phyloP scores from a whole-genome alignment of 352 stramenopile species.

The Discostella stelligera region DNA sequence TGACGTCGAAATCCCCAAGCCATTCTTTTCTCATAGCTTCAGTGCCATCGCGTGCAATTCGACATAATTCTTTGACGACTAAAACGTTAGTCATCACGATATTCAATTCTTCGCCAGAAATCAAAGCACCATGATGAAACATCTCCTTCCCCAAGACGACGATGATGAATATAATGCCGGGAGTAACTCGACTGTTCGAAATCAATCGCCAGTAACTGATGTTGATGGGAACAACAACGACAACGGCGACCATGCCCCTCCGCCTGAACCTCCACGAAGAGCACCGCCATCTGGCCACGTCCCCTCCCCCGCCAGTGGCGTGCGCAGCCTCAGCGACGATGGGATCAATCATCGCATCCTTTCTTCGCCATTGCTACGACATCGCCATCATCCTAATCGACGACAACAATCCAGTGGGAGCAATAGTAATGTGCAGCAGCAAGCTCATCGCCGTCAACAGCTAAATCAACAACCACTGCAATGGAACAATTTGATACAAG shows the following conservation, averaged over 20 bases:
- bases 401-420: background rate
- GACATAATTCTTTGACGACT: too few species aligned
- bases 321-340: background rate
- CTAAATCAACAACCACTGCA: background rate
- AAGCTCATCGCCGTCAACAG: background rate
- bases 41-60: too few species aligned
- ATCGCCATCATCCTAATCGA: background rate
- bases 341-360: background rate
- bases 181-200: background rate
- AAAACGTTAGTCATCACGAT: too few species aligned
- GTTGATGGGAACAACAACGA: background rate
- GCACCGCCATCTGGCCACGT: slow-evolving; percentile 1
- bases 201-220: background rate
- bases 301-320: background rate
- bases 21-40: too few species aligned
- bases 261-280: background rate
- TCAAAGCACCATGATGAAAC: background rate
- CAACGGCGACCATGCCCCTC: background rate
- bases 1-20: too few species aligned
- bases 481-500: background rate
- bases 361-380: background rate
- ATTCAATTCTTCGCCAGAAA: too few species aligned
- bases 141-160: background rate
- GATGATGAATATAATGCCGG: background rate
- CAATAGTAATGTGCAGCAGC: background rate